These are phyloP conservation scores for Dothistroma pini DNA, from an alignment of 2,329 filamentous ascomycete genomes.

Conservation along the genomic window DNA sequence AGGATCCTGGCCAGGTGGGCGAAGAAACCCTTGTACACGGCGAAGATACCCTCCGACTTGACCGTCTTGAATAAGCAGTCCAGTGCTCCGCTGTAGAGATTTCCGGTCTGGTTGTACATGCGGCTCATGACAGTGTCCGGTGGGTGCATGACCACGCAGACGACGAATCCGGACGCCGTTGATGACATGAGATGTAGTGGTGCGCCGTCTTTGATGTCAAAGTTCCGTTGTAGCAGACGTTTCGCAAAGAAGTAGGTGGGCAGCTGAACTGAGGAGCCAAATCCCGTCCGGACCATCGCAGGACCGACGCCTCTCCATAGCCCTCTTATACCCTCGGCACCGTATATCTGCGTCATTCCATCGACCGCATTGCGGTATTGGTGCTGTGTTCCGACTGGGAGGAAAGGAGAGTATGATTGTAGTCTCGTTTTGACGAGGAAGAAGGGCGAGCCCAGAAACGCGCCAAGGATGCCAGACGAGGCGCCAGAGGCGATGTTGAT, in stretches of 20 bases:
- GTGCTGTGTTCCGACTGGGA: constrained; percentile 96
- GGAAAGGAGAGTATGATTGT: constrained; percentile 87
- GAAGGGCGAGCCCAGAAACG: constrained; percentile 90
- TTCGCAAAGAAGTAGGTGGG: constrained; percentile 99
- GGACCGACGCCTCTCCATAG: constrained; percentile 88
- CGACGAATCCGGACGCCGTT: constrained; percentile 86
- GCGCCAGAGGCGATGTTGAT: constrained; percentile 95
- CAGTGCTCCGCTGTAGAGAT: constrained; percentile 89
- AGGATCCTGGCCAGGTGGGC: constrained; percentile 91
- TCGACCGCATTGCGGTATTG: constrained; percentile 81
- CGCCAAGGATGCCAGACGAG: constrained; percentile 82
- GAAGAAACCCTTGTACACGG: constrained; percentile 97
- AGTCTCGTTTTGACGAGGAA: constrained; percentile 97
- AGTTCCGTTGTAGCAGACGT: constrained; percentile 72
- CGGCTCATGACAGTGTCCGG: constrained; percentile 99
- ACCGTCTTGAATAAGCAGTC: constrained; percentile 91
- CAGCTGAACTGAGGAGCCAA: constrained; percentile 91
- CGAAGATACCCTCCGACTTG: constrained; percentile 82
- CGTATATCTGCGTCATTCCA: constrained; percentile 76
- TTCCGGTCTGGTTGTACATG: constrained; percentile 98
- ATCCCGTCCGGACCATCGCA: constrained; percentile 93
- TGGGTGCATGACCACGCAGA: constrained; percentile 97
- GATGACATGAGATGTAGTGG: constrained; percentile 86
- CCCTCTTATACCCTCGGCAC: constrained; percentile 70
- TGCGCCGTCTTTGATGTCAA: constrained; percentile 87